These are phyloP conservation scores for Phlyctochytrium arcticum DNA, from an alignment of 192 early-diverging fungal species.

Conservation along the genomic window DNA sequence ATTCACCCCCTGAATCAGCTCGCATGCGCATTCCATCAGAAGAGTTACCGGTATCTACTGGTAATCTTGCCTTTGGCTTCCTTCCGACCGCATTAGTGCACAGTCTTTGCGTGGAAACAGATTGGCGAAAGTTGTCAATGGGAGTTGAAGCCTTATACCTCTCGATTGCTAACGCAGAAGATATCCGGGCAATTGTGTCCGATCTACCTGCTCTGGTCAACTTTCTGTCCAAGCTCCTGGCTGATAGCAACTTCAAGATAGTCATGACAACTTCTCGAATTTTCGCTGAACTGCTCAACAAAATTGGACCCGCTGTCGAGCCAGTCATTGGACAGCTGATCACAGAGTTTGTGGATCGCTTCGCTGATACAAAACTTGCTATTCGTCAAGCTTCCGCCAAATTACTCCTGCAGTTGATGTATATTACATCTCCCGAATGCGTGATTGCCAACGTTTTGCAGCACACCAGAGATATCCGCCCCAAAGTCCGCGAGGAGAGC, in stretches of 20 bases:
- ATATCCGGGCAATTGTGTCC: constrained; percentile 1
- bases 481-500: constrained; percentile 22
- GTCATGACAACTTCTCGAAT: constrained; percentile 24
- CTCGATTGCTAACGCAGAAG: neutral
- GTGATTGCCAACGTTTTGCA: constrained; percentile 13
- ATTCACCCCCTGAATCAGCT: no score
- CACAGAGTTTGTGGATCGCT: neutral
- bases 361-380: constrained; percentile 22
- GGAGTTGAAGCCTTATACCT: constrained; percentile 19
- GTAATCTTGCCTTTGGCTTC: constrained; percentile 11
- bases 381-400: constrained; percentile 20
- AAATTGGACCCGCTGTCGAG: neutral
- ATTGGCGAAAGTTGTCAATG: constrained; percentile 22
- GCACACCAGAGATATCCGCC: neutral
- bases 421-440: constrained; percentile 2
- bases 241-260: constrained; percentile 30
- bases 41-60: no score
- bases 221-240: constrained; percentile 13
- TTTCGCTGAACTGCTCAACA: constrained; percentile 9
- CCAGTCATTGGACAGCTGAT: constrained; percentile 2
- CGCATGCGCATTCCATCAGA: no score
- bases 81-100: neutral
- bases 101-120: neutral
- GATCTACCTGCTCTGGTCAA: constrained; percentile 6
- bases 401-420: constrained; percentile 19